These are phyloP conservation scores for Sphagnum fallax DNA, from an alignment of 228 moss, liverwort and hornwort genomes.

Conservation along the genomic window DNA sequence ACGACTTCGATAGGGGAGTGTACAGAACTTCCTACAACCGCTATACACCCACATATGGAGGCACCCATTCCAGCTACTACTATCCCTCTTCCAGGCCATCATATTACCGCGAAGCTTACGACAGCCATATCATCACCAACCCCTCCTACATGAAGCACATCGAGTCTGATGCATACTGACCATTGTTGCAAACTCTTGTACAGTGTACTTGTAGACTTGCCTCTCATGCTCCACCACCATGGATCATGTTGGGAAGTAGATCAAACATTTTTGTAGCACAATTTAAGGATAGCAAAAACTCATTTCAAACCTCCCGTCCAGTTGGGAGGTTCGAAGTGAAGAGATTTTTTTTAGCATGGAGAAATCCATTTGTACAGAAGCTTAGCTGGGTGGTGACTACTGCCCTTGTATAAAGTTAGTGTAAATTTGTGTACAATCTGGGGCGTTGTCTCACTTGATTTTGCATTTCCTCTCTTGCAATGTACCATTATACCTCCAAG, in stretches of 20 bases:
- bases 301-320: too few species aligned
- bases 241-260: too few species aligned
- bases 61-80: conserved; percentile 5
- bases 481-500: too few species aligned
- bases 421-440: not conserved
- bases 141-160: not conserved
- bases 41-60: conserved; percentile 9
- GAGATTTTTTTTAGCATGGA: not conserved
- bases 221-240: not conserved
- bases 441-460: too few species aligned
- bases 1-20: conserved; percentile 1
- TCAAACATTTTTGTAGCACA: too few species aligned
- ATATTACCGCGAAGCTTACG: conserved; percentile 2
- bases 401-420: not conserved
- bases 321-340: not conserved
- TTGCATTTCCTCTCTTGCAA: too few species aligned
- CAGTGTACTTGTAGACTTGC: not conserved
- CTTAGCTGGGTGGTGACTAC: not conserved
- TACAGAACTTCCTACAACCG: conserved; percentile 32
- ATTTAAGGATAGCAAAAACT: too few species aligned
- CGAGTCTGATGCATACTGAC: not conserved
- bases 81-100: conserved; percentile 18
- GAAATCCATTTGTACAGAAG: not conserved
- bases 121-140: not conserved
- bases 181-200: not conserved